Base-by-base conservation (phyloP, 1,284 basidiomycete genomes). In the Flammula alnicola region DNA sequence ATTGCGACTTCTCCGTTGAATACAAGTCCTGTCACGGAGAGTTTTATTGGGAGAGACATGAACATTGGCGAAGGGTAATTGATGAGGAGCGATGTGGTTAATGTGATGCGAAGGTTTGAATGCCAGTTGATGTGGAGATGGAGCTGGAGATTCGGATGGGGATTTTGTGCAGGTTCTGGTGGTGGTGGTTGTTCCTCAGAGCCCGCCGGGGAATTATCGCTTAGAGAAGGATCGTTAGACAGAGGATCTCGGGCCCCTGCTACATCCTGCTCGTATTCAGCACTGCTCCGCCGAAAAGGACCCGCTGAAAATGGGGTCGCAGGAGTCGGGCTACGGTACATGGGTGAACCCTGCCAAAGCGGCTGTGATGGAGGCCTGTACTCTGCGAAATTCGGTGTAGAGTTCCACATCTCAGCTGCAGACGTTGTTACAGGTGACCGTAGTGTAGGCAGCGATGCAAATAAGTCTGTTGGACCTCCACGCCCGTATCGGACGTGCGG, bases 31-130 rank as follows among this genome's bases (percentile, higher is more conserved):
- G 90, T 96, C 17, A 98, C 84, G 12, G 86, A 88, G 39, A 99
- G 83, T 63, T 91, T 90, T 64, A 99, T 90, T 2, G 97, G 97
- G 14, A 99, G 79, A 5, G 89, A 86, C 94, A 99, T 98, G 78
- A 99, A 98, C 62, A 89, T 83, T 0, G 88, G 84, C 0, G 91
- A 91, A 1, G 96, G 95, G 67, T 98, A 97, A 73, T 98, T 98
- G 68, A 99, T 95, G 56, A 95, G 83, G 14, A 99, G 80, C 8
- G 91, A 93, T 0, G 96, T 98, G n/a, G 87, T 84, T 55, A 99
- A 79, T 2, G 89, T 91, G 57, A 92, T 75, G 16, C 89, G 87
- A 3, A 92, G 73, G 66, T 92, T 83, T 10, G 90, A 89, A 49
- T 85, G 78, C 86, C 88, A 90, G 38, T 80, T 78, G 33, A 91